These are phyloP conservation scores for Irpex sp. DNA, from an alignment of 1,284 basidiomycete genomes.

Conservation along the genomic window DNA sequence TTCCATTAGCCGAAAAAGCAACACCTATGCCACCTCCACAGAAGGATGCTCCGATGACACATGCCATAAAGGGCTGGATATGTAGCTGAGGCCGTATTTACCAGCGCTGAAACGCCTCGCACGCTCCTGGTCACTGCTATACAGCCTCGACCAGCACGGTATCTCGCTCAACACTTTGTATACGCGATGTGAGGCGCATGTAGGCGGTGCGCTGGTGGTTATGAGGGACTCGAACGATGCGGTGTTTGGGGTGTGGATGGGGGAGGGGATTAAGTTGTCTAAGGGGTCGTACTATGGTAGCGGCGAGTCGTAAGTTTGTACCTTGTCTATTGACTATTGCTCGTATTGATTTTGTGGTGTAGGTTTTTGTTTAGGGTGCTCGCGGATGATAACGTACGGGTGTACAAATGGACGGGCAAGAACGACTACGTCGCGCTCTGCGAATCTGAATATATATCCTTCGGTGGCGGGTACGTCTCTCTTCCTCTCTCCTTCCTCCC, in stretches of 20 bases:
- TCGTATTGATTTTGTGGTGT: not conserved
- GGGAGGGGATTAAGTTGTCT: constrained; percentile 62
- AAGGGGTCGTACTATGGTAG: constrained; percentile 77
- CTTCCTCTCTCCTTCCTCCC: constrained; percentile 11
- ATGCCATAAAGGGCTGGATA: too few relatives aligned
- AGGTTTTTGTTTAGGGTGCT: constrained; percentile 77
- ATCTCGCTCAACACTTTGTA: constrained; percentile 91
- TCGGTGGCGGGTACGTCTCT: constrained; percentile 81
- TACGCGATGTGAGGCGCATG: constrained; percentile 48
- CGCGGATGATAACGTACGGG: constrained; percentile 40
- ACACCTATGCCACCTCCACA: too few relatives aligned
- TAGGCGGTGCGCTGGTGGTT: constrained; percentile 49
- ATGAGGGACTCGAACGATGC: constrained; percentile 59
- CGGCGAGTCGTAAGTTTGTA: constrained; percentile 75
- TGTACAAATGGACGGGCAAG: constrained; percentile 85
- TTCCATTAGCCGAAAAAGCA: too few relatives aligned
- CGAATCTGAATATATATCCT: constrained; percentile 76
- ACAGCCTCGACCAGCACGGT: constrained; percentile 94
- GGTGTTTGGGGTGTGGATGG: constrained; percentile 80
- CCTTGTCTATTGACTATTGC: not conserved
- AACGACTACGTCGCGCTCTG: constrained; percentile 92
- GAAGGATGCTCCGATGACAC: too few relatives aligned
- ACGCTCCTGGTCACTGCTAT: constrained; percentile 82
- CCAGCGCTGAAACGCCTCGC: constrained; percentile 82
- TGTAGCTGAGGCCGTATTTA: constrained; percentile 67